These are phyloP conservation scores for Wallacemonas sp. DNA, from an alignment of 208 protist genomes.

Conservation along the genomic window DNA sequence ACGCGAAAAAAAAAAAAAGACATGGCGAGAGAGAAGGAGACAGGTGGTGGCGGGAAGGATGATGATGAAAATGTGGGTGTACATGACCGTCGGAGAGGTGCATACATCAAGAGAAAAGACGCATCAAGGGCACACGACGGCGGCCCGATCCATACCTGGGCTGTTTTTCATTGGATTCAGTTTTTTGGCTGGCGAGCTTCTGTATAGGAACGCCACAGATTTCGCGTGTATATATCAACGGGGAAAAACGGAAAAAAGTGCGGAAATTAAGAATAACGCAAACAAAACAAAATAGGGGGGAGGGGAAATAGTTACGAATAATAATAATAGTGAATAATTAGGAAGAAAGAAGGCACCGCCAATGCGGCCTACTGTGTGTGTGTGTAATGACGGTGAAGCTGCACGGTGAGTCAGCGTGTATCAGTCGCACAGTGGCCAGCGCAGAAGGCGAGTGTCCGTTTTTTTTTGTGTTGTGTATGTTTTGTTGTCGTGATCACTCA, in stretches of 20 bases:
- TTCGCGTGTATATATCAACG: not conserved
- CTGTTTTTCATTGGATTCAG: too few species aligned
- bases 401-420: not conserved
- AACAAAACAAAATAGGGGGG: constrained; percentile 15
- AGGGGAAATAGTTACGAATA: constrained; percentile 17
- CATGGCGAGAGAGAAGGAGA: too few species aligned
- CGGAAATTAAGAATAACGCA: not conserved
- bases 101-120: too few species aligned
- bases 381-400: not conserved
- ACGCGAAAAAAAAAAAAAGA: too few species aligned
- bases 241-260: not conserved
- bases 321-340: not conserved
- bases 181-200: too few species aligned
- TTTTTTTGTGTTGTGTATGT: constrained; percentile 16
- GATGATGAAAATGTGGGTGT: too few species aligned
- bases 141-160: too few species aligned
- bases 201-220: not conserved
- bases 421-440: not conserved
- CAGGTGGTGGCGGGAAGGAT: too few species aligned
- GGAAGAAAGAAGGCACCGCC: not conserved
- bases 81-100: too few species aligned
- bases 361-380: not conserved
- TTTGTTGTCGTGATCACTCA: not conserved
- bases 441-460: too few species aligned
- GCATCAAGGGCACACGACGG: too few species aligned